These are phyloP conservation scores for Lactarius akahatsu DNA, from an alignment of 768 basidiomycete species.

Conservation along the genomic window DNA sequence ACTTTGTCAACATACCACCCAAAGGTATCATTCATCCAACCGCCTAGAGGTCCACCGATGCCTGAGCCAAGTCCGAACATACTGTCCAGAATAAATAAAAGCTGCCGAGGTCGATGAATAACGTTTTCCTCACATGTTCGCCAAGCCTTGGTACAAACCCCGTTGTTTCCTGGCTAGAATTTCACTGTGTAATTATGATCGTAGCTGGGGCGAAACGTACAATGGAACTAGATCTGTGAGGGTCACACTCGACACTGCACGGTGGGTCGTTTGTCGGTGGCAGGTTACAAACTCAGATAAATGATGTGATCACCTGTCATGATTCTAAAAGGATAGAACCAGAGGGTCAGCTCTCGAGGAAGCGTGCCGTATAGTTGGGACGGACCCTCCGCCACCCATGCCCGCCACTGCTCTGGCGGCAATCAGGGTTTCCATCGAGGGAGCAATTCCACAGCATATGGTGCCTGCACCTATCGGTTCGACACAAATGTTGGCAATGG, in stretches of 20 bases:
- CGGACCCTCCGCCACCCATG: conserved; percentile 89
- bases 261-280: conserved; percentile 1
- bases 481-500: conserved; percentile 15
- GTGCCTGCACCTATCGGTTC: conserved; percentile 67
- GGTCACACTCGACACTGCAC: conserved; percentile 74
- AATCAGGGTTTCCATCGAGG: conserved; percentile 81
- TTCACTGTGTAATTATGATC: conserved; percentile 17
- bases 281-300: conserved; percentile 16
- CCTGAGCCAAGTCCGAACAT: conserved; percentile 82
- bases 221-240: conserved; percentile 88
- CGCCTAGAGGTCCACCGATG: conserved; percentile 76
- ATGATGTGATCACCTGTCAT: conserved; percentile 65
- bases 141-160: conserved; percentile 89
- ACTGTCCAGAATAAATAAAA: conserved; percentile 40
- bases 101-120: conserved; percentile 1
- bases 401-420: conserved; percentile 82
- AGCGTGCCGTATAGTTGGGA: conserved; percentile 33
- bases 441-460: conserved; percentile 80
- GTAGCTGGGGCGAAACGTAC: conserved; percentile 45
- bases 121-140: conserved; percentile 66
- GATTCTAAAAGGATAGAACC: conserved; percentile 47
- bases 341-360: conserved; percentile 31
- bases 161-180: conserved; percentile 62
- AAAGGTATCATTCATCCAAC: conserved; percentile 81
- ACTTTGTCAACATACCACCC: conserved; percentile 62